Base-by-base conservation (phyloP, 1,284 basidiomycete genomes). In the Rhizopogon parksii region DNA sequence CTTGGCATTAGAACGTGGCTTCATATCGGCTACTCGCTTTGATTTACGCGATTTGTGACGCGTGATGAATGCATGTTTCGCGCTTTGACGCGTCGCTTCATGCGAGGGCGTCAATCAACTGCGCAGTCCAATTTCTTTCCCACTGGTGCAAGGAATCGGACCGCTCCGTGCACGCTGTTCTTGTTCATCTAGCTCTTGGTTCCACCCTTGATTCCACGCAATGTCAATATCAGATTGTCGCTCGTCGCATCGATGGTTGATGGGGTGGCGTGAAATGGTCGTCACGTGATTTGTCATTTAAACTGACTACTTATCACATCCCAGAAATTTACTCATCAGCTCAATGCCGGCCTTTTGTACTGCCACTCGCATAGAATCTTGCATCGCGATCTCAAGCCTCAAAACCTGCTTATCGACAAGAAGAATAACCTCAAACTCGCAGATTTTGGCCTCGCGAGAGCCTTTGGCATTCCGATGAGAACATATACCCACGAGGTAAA, bases 401-500 rank as follows among this genome's bases (percentile, higher is more conserved):
- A 99, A 71, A 99, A 99, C 71, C 71, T 99, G 55, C 79, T 99
- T 53, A 98, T 99, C 64, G 91, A 95, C 74, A 87, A 85, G 60
- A 73, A 83, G 48, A 83, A 91, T 57, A 94, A 96, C 62, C 78
- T 97, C 55, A 97, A 97, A 72, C 81, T 99, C 38, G 95, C 91
- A 17, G 95, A 99, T 71, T 99, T 99, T 64, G 95, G 95, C 47
- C 78, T 99, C 39, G 95, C 95, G 5, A 79, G 95, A 51, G 95
- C 95, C 6, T 99, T 99, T 65, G 96, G 95, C 58, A 96, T 99
- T 56, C 95, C 95, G 15, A 85, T 99, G 73, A 81, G 95, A 63
- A 97, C 95, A 15, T 99, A 97, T 69, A 98, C 94, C 17, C 95
- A 99, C 65, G 95, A 99, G 79, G 95, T 91, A 52, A 50, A 79